A percentile compares a stretch with the other conserved stretches of the same genome.
These are phyloP conservation scores for Agaricales sp. DNA, from an alignment of 1,284 basidiomycete species.

Conservation along the genomic window DNA sequence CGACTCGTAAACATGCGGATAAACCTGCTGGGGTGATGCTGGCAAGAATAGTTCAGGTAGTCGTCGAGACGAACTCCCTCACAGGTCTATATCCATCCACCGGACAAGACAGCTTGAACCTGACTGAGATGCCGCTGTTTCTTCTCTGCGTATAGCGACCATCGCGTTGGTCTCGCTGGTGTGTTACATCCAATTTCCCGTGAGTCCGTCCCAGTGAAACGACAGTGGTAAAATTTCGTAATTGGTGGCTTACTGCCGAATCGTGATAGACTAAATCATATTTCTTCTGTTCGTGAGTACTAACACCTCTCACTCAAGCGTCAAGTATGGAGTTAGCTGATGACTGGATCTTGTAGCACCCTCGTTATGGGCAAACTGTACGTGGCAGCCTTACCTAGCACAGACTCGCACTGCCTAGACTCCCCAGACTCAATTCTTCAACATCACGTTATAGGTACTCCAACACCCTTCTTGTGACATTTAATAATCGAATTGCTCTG, in stretches of 20 bases:
- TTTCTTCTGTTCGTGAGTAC: not conserved
- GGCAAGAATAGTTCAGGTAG: not conserved
- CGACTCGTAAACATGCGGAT: not conserved
- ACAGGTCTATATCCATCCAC: not conserved
- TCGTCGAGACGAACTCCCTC: not conserved
- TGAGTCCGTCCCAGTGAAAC: not conserved
- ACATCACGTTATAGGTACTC: not conserved
- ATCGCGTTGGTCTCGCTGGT: not conserved
- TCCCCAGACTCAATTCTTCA: no score
- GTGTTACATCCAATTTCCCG: not conserved
- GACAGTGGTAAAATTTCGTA: no score
- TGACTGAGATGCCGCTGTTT: not conserved
- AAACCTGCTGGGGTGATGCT: not conserved
- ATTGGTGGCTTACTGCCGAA: no score
- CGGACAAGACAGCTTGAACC: not conserved
- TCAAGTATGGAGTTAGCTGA: no score
- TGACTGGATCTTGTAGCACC: not conserved
- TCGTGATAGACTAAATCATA: not conserved
- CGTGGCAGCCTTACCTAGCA: no score
- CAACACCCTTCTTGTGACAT: not conserved
- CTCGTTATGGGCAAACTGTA: conserved; percentile 1
- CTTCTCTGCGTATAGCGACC: no score
- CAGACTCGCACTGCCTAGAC: no score
- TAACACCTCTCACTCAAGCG: not conserved
- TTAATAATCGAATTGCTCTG: not conserved